Evolutionary conservation across 768 basidiomycete species (phyloP), one percentile per base, ranked within the genome.

Genomic region (Rhizopogon vinicolor): DNA sequence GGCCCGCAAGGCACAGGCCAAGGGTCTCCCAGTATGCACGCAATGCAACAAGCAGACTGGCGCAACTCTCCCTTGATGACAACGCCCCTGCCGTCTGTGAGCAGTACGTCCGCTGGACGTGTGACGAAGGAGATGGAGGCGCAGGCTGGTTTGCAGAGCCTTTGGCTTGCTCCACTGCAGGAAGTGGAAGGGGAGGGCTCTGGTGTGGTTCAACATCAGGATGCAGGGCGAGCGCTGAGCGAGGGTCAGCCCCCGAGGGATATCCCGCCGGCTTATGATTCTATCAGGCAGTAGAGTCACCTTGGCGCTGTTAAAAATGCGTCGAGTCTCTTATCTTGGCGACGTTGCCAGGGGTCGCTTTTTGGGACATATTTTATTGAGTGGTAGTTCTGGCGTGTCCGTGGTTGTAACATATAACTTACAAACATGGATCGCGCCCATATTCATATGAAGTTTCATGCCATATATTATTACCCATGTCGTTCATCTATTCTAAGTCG

Each of bases 251-350:
- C 31, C 8, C 31, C 62, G 3, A 64, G 55, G 25, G 68, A 68
- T 53, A 66, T 68, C 18, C 68, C 67, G 0, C 67, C 67, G 8
- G 28, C 67, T 1, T 68, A 68, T 48, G 67, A 68, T 0, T 69
- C 67, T 12, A 68, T 68, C 41, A 60, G 39, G 29, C 61, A 50
- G 14, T 45, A 41, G 8, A 41, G 16, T 33, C 2, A 3, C 31
- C 31, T 33, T 33, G 31, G 8, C 8, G 31, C 8, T 33, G 31
- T 33, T 33, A 33, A 33, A 31, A 33, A 33, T 33, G 31, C 31
- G 9, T 33, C 31, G 31, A 25, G 25, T 25, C 25, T 33, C 31
- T 9, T 33, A 9, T 33, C 31, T 9, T 10, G 8, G 31, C 8
- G 31, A 33, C 31, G 31, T 33, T 33, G 31, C 31, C 31, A 25